phyloP scores from a whole-genome alignment of 768 basidiomycete species.

The Russula earlei region DNA sequence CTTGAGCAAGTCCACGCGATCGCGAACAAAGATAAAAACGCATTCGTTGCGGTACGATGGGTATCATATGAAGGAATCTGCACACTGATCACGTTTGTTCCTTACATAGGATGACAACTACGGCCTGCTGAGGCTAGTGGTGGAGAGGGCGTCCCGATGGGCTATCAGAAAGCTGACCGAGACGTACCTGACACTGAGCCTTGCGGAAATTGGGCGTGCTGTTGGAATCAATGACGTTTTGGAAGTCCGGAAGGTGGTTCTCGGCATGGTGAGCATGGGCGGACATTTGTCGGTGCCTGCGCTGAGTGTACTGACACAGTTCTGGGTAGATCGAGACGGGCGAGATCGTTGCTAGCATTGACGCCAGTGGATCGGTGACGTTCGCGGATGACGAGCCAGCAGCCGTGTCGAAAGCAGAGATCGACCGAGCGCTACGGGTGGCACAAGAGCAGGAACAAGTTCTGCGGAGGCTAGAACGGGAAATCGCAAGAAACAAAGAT shows the following conservation, averaged over 20 bases:
- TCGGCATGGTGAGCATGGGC: slow-evolving; percentile 56
- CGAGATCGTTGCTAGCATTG: slow-evolving; percentile 62
- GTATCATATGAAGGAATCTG: neutral
- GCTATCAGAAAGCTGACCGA: slow-evolving; percentile 68
- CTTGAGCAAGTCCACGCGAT: slow-evolving; percentile 39
- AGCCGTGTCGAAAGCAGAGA: slow-evolving; percentile 48
- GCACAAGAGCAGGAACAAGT: slow-evolving; percentile 46
- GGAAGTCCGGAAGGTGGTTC: slow-evolving; percentile 47
- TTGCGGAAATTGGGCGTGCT: slow-evolving; percentile 58
- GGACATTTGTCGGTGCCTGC: neutral
- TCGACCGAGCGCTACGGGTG: slow-evolving; percentile 47
- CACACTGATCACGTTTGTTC: neutral
- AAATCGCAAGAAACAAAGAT: slow-evolving; percentile 56
- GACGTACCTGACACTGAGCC: slow-evolving; percentile 71
- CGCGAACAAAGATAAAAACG: slow-evolving; percentile 43
- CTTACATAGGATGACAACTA: slow-evolving; percentile 53
- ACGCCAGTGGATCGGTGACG: slow-evolving; percentile 59
- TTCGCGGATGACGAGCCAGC: slow-evolving; percentile 56
- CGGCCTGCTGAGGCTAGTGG: slow-evolving; percentile 58
- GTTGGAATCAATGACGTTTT: slow-evolving; percentile 43
- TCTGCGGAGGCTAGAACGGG: slow-evolving; percentile 43
- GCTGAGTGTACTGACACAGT: neutral
- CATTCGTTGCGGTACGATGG: slow-evolving; percentile 44
- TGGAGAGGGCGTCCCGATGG: slow-evolving; percentile 68
- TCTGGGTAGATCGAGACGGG: slow-evolving; percentile 52